These are phyloP conservation scores for Arctium lappa DNA, from an alignment of 129 eudicot genomes.

Conservation along the genomic window DNA sequence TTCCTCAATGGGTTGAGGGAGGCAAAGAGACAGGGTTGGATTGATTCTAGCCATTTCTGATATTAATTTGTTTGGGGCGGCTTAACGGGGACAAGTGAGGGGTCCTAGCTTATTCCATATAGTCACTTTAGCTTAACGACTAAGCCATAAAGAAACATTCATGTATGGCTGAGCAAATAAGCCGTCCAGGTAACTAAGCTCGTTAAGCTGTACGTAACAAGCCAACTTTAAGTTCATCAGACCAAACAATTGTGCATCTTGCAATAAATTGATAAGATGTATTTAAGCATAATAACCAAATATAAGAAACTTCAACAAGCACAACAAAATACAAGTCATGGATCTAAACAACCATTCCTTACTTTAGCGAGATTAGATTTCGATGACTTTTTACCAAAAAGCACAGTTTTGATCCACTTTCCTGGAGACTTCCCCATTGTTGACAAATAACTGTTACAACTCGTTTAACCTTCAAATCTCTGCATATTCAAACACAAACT, in stretches of 20 bases:
- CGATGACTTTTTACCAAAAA: constrained; percentile 67
- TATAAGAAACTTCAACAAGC: neutral
- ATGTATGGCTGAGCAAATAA: too few species aligned
- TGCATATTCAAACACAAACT: constrained; percentile 16
- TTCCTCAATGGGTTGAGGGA: too few species aligned
- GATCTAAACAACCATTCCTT: constrained; percentile 16
- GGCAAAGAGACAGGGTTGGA: too few species aligned
- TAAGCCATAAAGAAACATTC: too few species aligned
- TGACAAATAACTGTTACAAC: constrained; percentile 10
- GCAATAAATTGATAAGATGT: neutral
- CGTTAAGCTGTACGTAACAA: neutral
- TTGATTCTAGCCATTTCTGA: too few species aligned
- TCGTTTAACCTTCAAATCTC: constrained; percentile 18
- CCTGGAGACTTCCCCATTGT: constrained; percentile 74
- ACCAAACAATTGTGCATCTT: neutral
- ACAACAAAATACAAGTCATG: neutral
- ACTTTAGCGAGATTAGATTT: constrained; percentile 60
- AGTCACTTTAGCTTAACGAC: too few species aligned
- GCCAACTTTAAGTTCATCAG: neutral
- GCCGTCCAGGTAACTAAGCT: too few species aligned
- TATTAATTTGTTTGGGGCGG: too few species aligned
- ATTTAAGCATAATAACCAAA: neutral
- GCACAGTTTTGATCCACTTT: constrained; percentile 76
- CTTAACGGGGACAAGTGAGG: too few species aligned
- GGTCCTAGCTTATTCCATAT: too few species aligned